Evolutionary conservation across 306 rosid species (phyloP).

Genomic region (Datisca glomerata): DNA sequence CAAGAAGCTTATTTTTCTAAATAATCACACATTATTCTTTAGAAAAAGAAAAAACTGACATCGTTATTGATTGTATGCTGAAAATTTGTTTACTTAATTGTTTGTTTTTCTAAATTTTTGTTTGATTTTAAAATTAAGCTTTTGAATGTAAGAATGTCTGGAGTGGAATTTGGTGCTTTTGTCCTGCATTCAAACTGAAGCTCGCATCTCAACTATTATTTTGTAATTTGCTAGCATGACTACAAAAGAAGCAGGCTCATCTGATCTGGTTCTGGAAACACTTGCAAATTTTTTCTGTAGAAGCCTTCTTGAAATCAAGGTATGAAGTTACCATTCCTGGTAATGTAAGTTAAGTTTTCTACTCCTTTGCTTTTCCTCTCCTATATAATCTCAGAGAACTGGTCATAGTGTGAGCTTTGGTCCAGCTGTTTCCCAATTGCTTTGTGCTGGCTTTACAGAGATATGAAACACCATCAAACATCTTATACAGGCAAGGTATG

Average conservation of each 20-base stretch:
- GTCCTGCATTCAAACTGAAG: constrained; percentile 6
- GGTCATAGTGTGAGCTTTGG: constrained; percentile 66
- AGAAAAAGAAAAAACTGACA: too few relatives aligned
- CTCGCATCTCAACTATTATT: constrained; percentile 17
- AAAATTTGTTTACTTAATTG: too few relatives aligned
- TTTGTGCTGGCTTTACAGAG: constrained; percentile 93
- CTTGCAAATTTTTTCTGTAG: constrained; percentile 76
- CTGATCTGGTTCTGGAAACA: constrained; percentile 61
- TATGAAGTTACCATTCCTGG: constrained; percentile 13
- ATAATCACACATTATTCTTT: too few relatives aligned
- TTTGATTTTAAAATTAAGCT: too few relatives aligned
- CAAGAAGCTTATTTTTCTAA: too few relatives aligned
- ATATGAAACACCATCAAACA: constrained; percentile 85
- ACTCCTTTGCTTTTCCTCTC: constrained; percentile 16
- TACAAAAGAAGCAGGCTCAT: constrained; percentile 54
- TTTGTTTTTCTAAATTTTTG: too few relatives aligned
- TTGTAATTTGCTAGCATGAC: constrained; percentile 57
- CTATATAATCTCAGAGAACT: constrained; percentile 35
- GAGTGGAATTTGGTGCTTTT: too few relatives aligned
- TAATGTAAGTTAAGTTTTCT: not conserved
- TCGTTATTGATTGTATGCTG: too few relatives aligned
- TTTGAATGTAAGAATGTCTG: too few relatives aligned
- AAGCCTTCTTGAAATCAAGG: constrained; percentile 68
- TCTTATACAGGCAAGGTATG: constrained; percentile 97
- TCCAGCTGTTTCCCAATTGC: constrained; percentile 88